Percentiles rank a stretch among this genome's conserved stretches.
These are phyloP conservation scores for Sugiyamaella sp. DNA, from an alignment of 1,139 yeast genomes.

Conservation along the genomic window DNA sequence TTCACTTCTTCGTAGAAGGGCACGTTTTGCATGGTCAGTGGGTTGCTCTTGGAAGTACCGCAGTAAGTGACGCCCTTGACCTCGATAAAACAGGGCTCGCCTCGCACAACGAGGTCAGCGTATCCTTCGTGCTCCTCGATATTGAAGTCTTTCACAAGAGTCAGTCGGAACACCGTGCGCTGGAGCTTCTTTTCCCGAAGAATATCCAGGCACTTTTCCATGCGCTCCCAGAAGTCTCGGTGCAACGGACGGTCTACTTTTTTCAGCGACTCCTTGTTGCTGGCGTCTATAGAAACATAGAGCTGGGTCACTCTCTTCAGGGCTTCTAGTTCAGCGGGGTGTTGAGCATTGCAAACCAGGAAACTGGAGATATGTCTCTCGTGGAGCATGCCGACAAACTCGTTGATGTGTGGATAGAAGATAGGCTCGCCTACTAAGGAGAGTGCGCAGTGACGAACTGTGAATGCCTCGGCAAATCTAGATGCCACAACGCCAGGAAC, in stretches of 20 bases:
- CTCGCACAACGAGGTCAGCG: conserved; percentile 84
- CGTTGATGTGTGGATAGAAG: conserved; percentile 87
- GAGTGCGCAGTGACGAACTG: conserved; percentile 86
- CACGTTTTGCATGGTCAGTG: conserved; percentile 91
- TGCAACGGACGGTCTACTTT: conserved; percentile 86
- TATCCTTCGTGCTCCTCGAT: conserved; percentile 82
- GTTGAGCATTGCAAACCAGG: conserved; percentile 94
- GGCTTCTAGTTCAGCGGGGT: conserved; percentile 76
- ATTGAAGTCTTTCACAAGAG: conserved; percentile 90
- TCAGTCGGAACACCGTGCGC: conserved; percentile 87
- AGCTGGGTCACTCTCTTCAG: conserved; percentile 82
- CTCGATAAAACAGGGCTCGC: conserved; percentile 85
- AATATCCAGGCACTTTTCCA: conserved; percentile 78
- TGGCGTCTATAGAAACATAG: conserved; percentile 91
- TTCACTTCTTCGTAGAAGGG: conserved; percentile 94
- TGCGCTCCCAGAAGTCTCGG: conserved; percentile 91
- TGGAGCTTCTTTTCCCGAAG: conserved; percentile 77
- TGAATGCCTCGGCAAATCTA: conserved; percentile 86
- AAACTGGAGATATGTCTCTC: conserved; percentile 78
- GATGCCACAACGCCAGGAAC: conserved; percentile 93
- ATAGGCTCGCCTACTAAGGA: conserved; percentile 95
- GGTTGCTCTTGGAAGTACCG: conserved; percentile 82
- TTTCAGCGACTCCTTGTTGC: conserved; percentile 76
- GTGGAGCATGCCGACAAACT: conserved; percentile 78
- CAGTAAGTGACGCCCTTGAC: conserved; percentile 95